Evolutionary conservation across 2,329 filamentous ascomycete species (phyloP), one percentile per base, ranked within the genome.

Genomic region (Cladosporium sp.): DNA sequence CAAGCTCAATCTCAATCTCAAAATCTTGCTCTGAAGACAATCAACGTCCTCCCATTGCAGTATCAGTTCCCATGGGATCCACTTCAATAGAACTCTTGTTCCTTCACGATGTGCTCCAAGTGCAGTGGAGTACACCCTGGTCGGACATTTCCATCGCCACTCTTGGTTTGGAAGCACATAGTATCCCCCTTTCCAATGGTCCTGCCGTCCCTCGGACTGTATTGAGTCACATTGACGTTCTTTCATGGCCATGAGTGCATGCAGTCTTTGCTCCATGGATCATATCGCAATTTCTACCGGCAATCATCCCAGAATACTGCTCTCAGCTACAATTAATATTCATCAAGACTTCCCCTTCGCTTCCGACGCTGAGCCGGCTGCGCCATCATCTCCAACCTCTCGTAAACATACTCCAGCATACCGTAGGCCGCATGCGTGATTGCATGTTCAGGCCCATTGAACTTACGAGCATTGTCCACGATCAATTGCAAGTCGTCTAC

Each of bases 401-500:
- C 51, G 8, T 86, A 79, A 72, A 89, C 88, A 61, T 85, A 85
- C 16, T 79, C 81, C 63, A 84, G 81, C 75, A 89, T 82, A 59
- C 83, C 86, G 68, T 88, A 84, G n/a, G 89, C 89, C 63, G 89
- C 85, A 51, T 83, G 80, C 0, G 93, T 90, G 57, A 98, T 88
- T 0, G 86, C 80, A 73, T 98, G 93, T 4, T 85, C 81, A 0
- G 85, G 80, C 13, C 94, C 93, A 75, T 99, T 99, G 85, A 97
- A 99, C 0, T 82, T 80, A 39, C 89, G 76, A 0, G 91, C 88
- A 76, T 99, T 99, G 66, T 88, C 81, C 68, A 94, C 86, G 76
- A 99, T 90, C 62, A 93, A 83, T 34, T 88, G 81, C 59, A 97
- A 84, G 72, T 97, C 93, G 56, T 83, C 82, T 70, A 89, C 87